Evolutionary conservation across 306 rosid species (phyloP), one percentile per base, ranked within the genome.

Genomic region (Cucurbita moschata): DNA sequence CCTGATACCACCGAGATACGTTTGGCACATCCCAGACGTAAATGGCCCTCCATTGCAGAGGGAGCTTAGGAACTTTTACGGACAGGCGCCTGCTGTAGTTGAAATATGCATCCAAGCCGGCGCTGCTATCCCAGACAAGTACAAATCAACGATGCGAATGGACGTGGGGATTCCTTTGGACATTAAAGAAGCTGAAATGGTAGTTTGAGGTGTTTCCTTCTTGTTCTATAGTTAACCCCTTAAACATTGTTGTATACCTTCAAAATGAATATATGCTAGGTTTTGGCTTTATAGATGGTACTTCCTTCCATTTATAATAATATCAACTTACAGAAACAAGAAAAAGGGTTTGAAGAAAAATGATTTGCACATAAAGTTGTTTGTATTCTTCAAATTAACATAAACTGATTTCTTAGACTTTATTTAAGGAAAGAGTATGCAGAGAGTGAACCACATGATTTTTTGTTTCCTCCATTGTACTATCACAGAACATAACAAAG

Each of bases 21-120:
- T 94, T 73, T 94, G 99, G 99, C 99, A 94, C 84, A 96, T 91
- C 51, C 97, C 99, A 47, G 91, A 91, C 68, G 84, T 91, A 61
- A 89, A 86, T 6, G 94, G 84, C 72, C 87, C 87, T 0, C 91
- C 97, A 2, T 38, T 94, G 83, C 74, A 84, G 42, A 73, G 90
- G 74, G 97, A 94, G 82, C 95, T 94, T 26, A 81, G 88, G 82
- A 85, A 67, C 81, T 94, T 87, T 77, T 91, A 91, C 44, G 99
- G 99, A 40, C 89, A 89, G 81, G 97, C 96, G 5, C 97, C 95
- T 4, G 96, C 87, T 0, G 85, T 94, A 10, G 99, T 91, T 54
- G 99, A 94, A 79, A 80, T 94, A 54, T 91, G 99, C 86, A 83
- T 87, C 54, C 99, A 94, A 83, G 99, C 89, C 5, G 99, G 97